These are phyloP conservation scores for Alternaria conjuncta DNA, from an alignment of 2,329 filamentous ascomycete species.

Conservation along the genomic window DNA sequence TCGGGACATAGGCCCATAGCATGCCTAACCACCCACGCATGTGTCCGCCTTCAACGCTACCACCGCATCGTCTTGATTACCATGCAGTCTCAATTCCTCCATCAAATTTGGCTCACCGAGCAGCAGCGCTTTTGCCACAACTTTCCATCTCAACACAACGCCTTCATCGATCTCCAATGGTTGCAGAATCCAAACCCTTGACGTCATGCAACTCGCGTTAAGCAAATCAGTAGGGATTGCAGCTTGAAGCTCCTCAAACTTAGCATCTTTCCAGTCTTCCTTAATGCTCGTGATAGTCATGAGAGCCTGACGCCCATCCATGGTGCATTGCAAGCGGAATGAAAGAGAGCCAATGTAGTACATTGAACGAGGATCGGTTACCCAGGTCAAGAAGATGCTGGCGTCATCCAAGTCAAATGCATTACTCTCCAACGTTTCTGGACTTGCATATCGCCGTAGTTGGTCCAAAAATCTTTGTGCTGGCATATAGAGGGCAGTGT, in stretches of 20 bases:
- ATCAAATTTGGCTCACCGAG: constrained; percentile 22
- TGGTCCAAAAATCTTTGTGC: constrained; percentile 8
- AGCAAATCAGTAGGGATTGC: constrained; percentile 19
- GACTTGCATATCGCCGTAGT: background rate
- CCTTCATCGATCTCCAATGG: background rate
- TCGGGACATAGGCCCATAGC: background rate
- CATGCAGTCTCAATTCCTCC: background rate
- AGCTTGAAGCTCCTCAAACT: constrained; percentile 5
- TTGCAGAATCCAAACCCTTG: constrained; percentile 17
- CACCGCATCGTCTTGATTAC: constrained; percentile 3
- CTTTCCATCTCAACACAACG: constrained; percentile 6
- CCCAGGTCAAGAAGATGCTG: constrained; percentile 21
- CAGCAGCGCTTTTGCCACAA: constrained; percentile 20
- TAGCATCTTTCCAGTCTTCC: constrained; percentile 7
- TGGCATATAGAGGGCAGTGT: constrained; percentile 2
- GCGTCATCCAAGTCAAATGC: constrained; percentile 13
- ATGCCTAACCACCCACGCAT: background rate
- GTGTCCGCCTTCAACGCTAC: background rate
- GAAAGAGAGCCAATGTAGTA: constrained; percentile 15
- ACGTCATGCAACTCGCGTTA: constrained; percentile 10
- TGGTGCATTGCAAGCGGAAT: constrained; percentile 3
- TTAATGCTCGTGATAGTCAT: constrained; percentile 7
- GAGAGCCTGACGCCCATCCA: constrained; percentile 1
- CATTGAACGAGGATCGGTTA: constrained; percentile 22
- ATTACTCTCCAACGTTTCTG: background rate